These are phyloP conservation scores for Favolaschia claudopus DNA, from an alignment of 768 basidiomycete genomes.

Conservation along the genomic window DNA sequence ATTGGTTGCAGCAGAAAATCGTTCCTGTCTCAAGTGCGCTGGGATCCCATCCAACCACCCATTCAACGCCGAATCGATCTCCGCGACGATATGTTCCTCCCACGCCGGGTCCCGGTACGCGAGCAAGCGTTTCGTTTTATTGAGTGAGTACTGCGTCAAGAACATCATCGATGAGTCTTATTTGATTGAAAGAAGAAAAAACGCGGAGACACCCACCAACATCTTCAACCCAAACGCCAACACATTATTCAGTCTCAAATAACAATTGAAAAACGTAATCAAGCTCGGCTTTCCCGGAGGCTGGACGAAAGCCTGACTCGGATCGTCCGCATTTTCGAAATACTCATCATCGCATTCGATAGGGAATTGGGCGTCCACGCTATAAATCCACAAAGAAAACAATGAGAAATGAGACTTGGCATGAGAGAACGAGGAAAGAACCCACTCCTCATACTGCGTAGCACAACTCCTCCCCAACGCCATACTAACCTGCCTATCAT, in stretches of 20 bases:
- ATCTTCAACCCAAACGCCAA: slow-evolving; percentile 47
- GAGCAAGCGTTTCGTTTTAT: slow-evolving; percentile 40
- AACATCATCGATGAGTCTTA: not conserved
- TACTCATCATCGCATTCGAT: slow-evolving; percentile 62
- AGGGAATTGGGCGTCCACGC: slow-evolving; percentile 58
- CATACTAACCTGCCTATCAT: slow-evolving; percentile 32
- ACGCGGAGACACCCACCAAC: not conserved
- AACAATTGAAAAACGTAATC: slow-evolving; percentile 51
- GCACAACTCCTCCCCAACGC: slow-evolving; percentile 62
- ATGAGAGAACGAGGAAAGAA: not conserved
- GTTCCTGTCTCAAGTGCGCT: no score
- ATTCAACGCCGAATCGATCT: slow-evolving; percentile 51
- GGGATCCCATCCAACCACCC: slow-evolving; percentile 53
- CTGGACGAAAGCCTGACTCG: slow-evolving; percentile 50
- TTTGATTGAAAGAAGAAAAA: not conserved
- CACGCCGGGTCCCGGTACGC: slow-evolving; percentile 42
- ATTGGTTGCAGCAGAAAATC: no score
- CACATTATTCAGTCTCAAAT: slow-evolving; percentile 55
- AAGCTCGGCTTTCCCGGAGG: slow-evolving; percentile 50
- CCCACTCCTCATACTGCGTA: slow-evolving; percentile 65
- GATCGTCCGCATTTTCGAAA: slow-evolving; percentile 52
- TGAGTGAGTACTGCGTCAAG: slow-evolving; percentile 52
- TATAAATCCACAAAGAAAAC: slow-evolving; percentile 17
- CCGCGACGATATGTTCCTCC: slow-evolving; percentile 37
- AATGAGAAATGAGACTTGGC: not conserved